phyloP scores from a whole-genome alignment of 2,329 filamentous ascomycete genomes.

The Xylaria sp. region DNA sequence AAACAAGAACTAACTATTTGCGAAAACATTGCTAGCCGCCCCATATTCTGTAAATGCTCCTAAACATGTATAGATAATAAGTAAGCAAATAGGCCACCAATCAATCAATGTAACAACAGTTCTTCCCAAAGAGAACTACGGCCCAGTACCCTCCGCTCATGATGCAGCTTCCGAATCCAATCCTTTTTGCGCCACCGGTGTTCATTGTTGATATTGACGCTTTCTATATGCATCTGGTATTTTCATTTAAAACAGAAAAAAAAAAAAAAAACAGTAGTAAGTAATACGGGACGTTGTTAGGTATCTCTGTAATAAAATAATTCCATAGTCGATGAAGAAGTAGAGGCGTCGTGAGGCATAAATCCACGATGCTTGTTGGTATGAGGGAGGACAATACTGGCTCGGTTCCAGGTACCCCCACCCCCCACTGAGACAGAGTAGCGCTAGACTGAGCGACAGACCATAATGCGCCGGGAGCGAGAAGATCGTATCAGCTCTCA shows the following conservation, averaged over 20 bases:
- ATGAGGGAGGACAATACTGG: neutral
- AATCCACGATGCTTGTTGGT: neutral
- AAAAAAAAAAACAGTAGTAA: neutral
- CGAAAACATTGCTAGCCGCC: constrained; percentile 1
- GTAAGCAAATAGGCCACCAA: constrained; percentile 4
- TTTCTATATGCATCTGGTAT: constrained; percentile 28
- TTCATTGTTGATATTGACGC: constrained; percentile 19
- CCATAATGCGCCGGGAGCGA: neutral
- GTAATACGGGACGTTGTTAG: constrained; percentile 13
- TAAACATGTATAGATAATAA: neutral
- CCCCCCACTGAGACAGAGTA: neutral
- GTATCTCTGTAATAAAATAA: constrained; percentile 19
- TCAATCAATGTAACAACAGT: neutral
- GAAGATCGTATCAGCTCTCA: neutral
- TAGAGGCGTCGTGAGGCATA: neutral
- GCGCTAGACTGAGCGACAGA: neutral
- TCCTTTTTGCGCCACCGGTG: constrained; percentile 15
- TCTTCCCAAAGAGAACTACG: constrained; percentile 4
- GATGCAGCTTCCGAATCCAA: constrained; percentile 13
- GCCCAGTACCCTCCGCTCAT: constrained; percentile 8
- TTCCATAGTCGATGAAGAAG: neutral
- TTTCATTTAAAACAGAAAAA: neutral
- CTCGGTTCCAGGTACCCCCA: neutral
- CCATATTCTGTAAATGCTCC: constrained; percentile 18
- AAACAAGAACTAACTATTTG: constrained; percentile 7